Evolutionary conservation across 73 alveolate species (phyloP).

Genomic region (Chromera velia): DNA sequence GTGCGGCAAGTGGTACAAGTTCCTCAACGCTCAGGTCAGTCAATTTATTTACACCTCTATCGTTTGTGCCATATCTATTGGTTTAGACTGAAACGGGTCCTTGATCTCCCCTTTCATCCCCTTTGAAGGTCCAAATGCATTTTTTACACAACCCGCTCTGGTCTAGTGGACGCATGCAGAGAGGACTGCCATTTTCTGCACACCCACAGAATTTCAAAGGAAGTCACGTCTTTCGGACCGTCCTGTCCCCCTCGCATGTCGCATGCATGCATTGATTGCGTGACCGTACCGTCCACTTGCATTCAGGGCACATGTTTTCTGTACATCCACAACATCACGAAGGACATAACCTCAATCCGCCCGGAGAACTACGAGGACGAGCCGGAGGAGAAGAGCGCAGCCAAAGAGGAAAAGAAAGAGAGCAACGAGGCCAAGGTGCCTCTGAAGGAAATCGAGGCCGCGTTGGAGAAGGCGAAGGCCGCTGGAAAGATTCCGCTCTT

Average conservation of each 20-base stretch:
- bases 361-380: neutral
- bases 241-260: neutral
- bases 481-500: neutral
- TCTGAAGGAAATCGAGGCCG: neutral
- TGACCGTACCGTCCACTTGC: neutral
- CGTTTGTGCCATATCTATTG: no score
- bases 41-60: no score
- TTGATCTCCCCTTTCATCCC: no score
- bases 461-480: neutral
- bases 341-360: neutral
- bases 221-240: neutral
- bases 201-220: neutral
- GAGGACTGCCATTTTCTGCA: no score
- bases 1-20: neutral
- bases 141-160: no score
- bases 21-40: neutral
- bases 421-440: neutral
- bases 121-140: no score
- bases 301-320: neutral
- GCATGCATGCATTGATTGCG: neutral
- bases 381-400: neutral
- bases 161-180: no score
- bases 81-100: no score
- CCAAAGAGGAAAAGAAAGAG: neutral
- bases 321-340: neutral